Conservation (phyloP, 108 stramenopile genomes). For the Nitzschia sp. region DNA sequence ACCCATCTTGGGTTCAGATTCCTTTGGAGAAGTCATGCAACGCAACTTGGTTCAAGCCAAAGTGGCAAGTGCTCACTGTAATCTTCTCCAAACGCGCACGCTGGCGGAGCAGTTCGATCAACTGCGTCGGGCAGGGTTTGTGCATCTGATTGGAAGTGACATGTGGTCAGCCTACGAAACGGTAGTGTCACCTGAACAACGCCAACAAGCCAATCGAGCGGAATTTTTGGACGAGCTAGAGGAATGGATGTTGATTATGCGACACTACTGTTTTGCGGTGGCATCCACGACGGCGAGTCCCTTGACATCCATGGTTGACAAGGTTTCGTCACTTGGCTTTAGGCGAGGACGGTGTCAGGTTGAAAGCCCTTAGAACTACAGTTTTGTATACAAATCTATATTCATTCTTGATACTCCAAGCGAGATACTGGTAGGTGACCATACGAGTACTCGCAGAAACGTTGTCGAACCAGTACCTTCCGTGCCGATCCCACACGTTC, state of each 20-base stretch:
- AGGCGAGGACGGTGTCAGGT: background rate
- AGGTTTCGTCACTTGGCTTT: constrained; percentile 7
- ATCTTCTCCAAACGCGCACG: constrained; percentile 59
- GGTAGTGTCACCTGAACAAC: constrained; percentile 53
- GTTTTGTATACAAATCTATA: too few species aligned
- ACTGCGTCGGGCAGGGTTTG: constrained; percentile 47
- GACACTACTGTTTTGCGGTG: constrained; percentile 73
- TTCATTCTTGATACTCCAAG: too few species aligned
- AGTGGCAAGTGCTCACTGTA: constrained; percentile 46
- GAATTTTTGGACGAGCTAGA: constrained; percentile 89
- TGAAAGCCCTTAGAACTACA: too few species aligned
- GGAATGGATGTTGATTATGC: constrained; percentile 81
- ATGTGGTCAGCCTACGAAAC: constrained; percentile 81
- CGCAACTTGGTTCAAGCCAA: constrained; percentile 60
- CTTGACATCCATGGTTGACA: background rate
- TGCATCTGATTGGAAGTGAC: constrained; percentile 67
- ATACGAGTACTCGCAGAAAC: too few species aligned
- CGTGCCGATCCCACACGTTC: too few species aligned
- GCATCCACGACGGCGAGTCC: constrained; percentile 13
- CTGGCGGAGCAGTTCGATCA: constrained; percentile 53
- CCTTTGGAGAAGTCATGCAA: constrained; percentile 79
- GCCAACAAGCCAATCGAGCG: constrained; percentile 53
- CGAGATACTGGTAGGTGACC: too few species aligned
- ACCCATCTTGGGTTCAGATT: constrained; percentile 64
- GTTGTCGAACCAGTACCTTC: too few species aligned